Percentiles rank a stretch among this genome's conserved stretches.
Evolutionary conservation across 1,284 basidiomycete genomes (phyloP).

Genomic region (Ceratobasidium sp.): DNA sequence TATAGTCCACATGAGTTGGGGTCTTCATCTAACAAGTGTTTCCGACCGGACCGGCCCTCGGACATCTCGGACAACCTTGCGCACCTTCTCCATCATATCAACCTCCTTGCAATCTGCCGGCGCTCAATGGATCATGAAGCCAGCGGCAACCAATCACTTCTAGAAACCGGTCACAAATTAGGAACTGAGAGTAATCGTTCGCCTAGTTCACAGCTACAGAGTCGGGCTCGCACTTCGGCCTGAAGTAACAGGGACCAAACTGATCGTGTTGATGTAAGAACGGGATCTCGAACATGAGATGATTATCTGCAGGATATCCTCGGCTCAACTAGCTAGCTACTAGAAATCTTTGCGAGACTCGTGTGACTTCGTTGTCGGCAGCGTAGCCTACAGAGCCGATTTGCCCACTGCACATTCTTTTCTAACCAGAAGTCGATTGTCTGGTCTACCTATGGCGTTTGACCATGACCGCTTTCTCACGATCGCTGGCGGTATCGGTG

Average conservation of each 20-base stretch:
- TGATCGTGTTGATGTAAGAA: not conserved
- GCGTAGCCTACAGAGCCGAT: slow-evolving; percentile 17
- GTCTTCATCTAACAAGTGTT: not conserved
- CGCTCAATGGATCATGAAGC: not conserved
- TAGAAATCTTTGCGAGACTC: not conserved
- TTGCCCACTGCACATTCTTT: not conserved
- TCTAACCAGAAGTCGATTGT: too few relatives aligned
- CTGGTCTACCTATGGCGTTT: too few relatives aligned
- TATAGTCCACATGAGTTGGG: too few relatives aligned
- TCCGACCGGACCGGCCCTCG: slow-evolving; percentile 20
- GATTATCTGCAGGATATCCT: slow-evolving; percentile 1
- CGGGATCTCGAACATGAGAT: not conserved
- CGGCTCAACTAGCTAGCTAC: slow-evolving; percentile 8
- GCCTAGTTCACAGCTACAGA: not conserved
- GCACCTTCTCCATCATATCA: not conserved
- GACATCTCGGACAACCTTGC: slow-evolving; percentile 2
- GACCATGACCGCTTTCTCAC: too few relatives aligned
- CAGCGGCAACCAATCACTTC: slow-evolving; percentile 1
- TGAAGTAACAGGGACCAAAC: not conserved
- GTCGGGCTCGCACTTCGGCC: not conserved
- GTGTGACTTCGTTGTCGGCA: slow-evolving; percentile 6
- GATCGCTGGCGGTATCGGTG: too few relatives aligned
- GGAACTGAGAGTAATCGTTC: not conserved
- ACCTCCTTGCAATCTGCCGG: slow-evolving; percentile 1
- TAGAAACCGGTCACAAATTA: not conserved